phyloP scores from a whole-genome alignment of 257 asterid genomes.

The Jacaranda mimosifolia region DNA sequence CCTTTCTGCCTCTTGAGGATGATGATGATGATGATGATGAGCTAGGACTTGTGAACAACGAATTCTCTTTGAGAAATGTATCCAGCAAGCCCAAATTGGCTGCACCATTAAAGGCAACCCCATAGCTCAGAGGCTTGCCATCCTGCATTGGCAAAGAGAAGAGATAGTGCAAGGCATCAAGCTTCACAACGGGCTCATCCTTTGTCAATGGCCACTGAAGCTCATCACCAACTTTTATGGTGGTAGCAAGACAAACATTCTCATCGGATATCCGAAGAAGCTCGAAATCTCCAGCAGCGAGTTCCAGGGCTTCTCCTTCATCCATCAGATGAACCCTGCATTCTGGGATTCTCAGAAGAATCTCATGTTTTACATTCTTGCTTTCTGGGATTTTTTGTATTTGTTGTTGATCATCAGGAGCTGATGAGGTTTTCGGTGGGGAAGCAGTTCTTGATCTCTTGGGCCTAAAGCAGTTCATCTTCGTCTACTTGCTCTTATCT shows the following conservation, averaged over 20 bases:
- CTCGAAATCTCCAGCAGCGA: conserved; percentile 67
- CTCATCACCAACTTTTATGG: conserved; percentile 68
- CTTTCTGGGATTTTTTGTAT: conserved; percentile 42
- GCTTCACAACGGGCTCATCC: conserved; percentile 87
- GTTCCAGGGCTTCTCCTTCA: conserved; percentile 68
- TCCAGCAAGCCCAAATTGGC: conserved; percentile 55
- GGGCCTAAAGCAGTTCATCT: conserved; percentile 64
- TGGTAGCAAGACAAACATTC: conserved; percentile 62
- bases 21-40: conserved; percentile 29
- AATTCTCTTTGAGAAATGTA: conserved; percentile 61
- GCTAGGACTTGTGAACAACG: conserved; percentile 50
- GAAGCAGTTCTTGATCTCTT: conserved; percentile 48
- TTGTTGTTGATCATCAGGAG: conserved; percentile 18
- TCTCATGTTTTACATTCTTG: conserved; percentile 59
- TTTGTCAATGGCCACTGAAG: conserved; percentile 88
- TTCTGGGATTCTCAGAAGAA: conserved; percentile 55
- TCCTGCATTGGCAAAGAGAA: conserved; percentile 77
- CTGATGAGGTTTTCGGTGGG: conserved; percentile 24
- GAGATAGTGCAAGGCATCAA: conserved; percentile 62
- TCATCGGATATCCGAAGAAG: conserved; percentile 57
- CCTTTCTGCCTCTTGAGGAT: conserved; percentile 20
- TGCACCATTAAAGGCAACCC: conserved; percentile 55
- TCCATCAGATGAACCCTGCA: conserved; percentile 79
- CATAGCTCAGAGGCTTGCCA: conserved; percentile 71
- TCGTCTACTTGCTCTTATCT: background rate